These are phyloP conservation scores for Claviceps arundinis DNA, from an alignment of 2,329 filamentous ascomycete species.

Conservation along the genomic window DNA sequence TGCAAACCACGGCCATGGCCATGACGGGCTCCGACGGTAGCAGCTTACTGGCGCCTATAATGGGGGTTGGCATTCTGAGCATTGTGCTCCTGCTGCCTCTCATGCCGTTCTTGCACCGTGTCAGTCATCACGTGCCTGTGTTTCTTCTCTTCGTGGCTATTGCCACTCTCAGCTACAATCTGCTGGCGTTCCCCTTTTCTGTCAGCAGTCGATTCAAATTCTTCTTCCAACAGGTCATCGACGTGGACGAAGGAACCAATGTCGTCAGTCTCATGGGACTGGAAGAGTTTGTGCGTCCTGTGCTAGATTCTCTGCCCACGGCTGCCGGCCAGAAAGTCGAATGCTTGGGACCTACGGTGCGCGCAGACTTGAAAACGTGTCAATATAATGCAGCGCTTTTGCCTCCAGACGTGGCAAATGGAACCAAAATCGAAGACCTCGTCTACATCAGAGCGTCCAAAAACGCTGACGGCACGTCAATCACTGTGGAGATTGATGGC, in stretches of 20 bases:
- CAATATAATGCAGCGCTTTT: slow-evolving; percentile 51
- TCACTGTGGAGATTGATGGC: slow-evolving; percentile 54
- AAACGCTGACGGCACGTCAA: slow-evolving; percentile 29
- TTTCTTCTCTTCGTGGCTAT: slow-evolving; percentile 61
- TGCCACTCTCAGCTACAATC: slow-evolving; percentile 72
- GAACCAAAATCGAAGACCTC: slow-evolving; percentile 39
- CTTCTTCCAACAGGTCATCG: slow-evolving; percentile 70
- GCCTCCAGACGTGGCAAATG: slow-evolving; percentile 44
- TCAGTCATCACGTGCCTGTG: slow-evolving; percentile 68
- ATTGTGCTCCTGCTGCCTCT: slow-evolving; percentile 63
- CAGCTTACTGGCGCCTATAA: slow-evolving; percentile 55
- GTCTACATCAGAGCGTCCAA: slow-evolving; percentile 39
- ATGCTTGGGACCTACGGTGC: slow-evolving; percentile 30
- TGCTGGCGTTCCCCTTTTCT: slow-evolving; percentile 81
- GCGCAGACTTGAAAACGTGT: slow-evolving; percentile 46
- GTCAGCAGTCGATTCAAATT: slow-evolving; percentile 67
- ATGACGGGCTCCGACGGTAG: slow-evolving; percentile 82
- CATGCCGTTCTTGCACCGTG: slow-evolving; percentile 74
- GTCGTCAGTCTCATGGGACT: slow-evolving; percentile 56
- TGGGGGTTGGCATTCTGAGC: slow-evolving; percentile 53
- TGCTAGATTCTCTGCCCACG: slow-evolving; percentile 58
- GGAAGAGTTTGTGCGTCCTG: slow-evolving; percentile 49
- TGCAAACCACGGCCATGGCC: slow-evolving; percentile 56
- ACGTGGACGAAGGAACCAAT: slow-evolving; percentile 62
- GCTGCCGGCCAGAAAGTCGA: slow-evolving; percentile 46